phyloP scores from a whole-genome alignment of 2,329 filamentous ascomycete genomes.

The Monosporascus sp. region DNA sequence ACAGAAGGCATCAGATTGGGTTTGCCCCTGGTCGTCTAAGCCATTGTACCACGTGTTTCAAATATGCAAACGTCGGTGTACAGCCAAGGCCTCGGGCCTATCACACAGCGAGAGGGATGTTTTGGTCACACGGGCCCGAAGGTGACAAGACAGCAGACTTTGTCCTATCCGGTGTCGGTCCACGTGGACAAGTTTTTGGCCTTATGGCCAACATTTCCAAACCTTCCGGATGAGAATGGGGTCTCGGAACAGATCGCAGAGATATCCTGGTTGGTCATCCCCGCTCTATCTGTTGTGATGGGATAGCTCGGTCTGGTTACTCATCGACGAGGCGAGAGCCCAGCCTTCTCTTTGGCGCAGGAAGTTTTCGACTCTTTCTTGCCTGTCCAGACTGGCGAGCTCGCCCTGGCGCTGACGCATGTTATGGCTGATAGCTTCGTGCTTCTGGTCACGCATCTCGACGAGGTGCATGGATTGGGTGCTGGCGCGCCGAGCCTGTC shows the following conservation, averaged over 20 bases:
- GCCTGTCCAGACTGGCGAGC: conserved; percentile 45
- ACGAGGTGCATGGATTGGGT: conserved; percentile 57
- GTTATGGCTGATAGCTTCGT: conserved; percentile 59
- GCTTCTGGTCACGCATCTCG: conserved; percentile 60
- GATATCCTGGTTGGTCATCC: neutral
- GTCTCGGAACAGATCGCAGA: neutral
- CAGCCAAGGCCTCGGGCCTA: neutral
- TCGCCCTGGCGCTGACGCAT: conserved; percentile 48
- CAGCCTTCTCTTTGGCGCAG: conserved; percentile 61
- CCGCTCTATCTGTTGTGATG: conserved; percentile 2
- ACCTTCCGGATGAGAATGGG: no score
- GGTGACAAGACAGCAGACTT: neutral
- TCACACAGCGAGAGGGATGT: neutral
- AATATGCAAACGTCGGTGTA: neutral
- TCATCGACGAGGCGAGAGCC: conserved; percentile 14
- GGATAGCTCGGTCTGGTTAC: conserved; percentile 1
- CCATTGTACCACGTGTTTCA: neutral
- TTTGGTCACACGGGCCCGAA: neutral
- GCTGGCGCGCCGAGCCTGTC: conserved; percentile 66
- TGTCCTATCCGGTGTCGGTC: no score
- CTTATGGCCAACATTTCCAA: neutral
- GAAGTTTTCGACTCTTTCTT: conserved; percentile 72
- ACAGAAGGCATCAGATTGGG: neutral
- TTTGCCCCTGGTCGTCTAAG: neutral
- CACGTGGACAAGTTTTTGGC: no score